Base-by-base conservation (phyloP, 1,284 basidiomycete species). In the Tilletia indica region DNA sequence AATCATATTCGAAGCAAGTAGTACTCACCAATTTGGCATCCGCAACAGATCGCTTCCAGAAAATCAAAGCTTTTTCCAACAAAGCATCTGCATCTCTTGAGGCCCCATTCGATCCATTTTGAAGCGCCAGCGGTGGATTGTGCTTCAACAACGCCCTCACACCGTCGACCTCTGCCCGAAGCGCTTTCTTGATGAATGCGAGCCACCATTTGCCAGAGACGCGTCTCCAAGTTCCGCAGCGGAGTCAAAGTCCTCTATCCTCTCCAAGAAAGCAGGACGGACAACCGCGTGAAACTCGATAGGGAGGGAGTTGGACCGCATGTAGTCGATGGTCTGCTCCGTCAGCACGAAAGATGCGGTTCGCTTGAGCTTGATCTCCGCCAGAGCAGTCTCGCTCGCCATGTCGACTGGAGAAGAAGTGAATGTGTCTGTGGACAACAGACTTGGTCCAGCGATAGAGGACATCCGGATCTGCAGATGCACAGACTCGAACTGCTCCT, bases 121-220 rank as follows among this genome's bases (percentile, higher is more conserved):
- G 63, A 25, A 73, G 31, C 12, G 69, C 38, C 8, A 74, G 56
- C 4, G 73, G 74, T 58, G 75, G 74, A 12, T 58, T 70, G 2
- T 67, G 67, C 64, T 74, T 71, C 54, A 97, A 86, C 58, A 97
- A 89, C 11, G 91, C 90, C 64, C 92, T 89, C 54, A 94, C 89
- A 1, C 92, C 92, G 82, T 94, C 93, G 0, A 98, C 94, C 81
- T 98, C 93, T 0, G 92, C 93, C 25, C 91, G 89, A 70, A 89
- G 87, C 58, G 87, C 88, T 34, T 68, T 39, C 21, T 38, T 19
- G 61, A 64, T 11, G 34, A 9, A 2, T 38, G 31, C 16, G 36
- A 14, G 6, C 19, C 36, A 38, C 61, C 61, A 19, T 64, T 64
- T 4, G 36, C 16, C 3, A 21, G 16, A 6, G 61, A 25, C 9